Conservation (phyloP, 371 early-diverging fungal species). For the Nematocida parisii region DNA sequence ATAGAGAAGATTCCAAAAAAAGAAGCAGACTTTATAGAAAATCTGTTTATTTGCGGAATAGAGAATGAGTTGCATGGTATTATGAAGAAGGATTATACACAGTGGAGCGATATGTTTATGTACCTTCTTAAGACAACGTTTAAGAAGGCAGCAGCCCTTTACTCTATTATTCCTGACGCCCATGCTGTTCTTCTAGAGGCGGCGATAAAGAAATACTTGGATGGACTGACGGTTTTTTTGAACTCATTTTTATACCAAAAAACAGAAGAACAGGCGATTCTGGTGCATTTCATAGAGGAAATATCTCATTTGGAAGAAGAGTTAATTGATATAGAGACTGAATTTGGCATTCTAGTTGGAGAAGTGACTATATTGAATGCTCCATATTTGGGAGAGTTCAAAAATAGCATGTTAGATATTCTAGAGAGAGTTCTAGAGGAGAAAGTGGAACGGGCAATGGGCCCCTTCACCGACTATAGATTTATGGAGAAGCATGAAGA, state of each 20-base stretch:
- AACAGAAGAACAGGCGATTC: slow-evolving; percentile 44
- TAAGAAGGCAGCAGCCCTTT: slow-evolving; percentile 34
- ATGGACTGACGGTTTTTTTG: slow-evolving; percentile 17
- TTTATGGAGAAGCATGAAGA: slow-evolving; percentile 42
- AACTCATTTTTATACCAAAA: slow-evolving; percentile 25
- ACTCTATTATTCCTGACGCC: slow-evolving; percentile 14
- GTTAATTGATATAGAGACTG: slow-evolving; percentile 47
- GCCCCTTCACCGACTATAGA: slow-evolving; percentile 18
- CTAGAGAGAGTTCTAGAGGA: slow-evolving; percentile 24
- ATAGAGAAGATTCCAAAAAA: neutral
- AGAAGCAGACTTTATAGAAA: neutral
- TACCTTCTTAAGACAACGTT: slow-evolving; percentile 31
- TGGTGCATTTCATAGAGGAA: slow-evolving; percentile 47
- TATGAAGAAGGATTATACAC: slow-evolving; percentile 21
- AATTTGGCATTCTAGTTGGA: slow-evolving; percentile 35
- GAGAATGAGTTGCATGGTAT: slow-evolving; percentile 2
- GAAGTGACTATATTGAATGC: slow-evolving; percentile 29
- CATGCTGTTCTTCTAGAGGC: slow-evolving; percentile 9
- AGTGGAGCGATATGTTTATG: slow-evolving; percentile 37
- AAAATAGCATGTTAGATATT: slow-evolving; percentile 3
- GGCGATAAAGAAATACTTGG: slow-evolving; percentile 22
- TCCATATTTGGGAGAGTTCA: slow-evolving; percentile 13
- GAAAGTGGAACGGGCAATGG: neutral
- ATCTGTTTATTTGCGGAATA: slow-evolving; percentile 2
- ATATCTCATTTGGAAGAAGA: slow-evolving; percentile 45